Evolutionary conservation across 1,284 basidiomycete species (phyloP).

Genomic region (Papiliotrema terrestris): DNA sequence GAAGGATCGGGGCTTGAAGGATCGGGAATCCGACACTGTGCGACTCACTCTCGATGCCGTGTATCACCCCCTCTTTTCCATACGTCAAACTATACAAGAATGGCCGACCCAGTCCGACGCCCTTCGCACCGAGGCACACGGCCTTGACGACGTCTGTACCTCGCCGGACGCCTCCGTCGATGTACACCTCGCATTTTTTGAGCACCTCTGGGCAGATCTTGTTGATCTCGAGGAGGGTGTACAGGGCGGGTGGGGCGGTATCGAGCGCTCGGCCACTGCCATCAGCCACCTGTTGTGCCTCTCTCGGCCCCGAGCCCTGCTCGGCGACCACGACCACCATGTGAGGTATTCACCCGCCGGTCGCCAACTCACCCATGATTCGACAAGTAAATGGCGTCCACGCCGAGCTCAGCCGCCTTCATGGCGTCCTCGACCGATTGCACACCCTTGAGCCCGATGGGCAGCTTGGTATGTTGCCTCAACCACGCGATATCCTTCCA

Average conservation of each 20-base stretch:
- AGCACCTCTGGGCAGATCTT: slow-evolving; percentile 48
- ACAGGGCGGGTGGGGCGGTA: slow-evolving; percentile 49
- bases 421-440: slow-evolving; percentile 50
- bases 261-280: slow-evolving; percentile 38
- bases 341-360: no score
- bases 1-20: no score
- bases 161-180: slow-evolving; percentile 52
- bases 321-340: no score
- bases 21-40: no score
- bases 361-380: slow-evolving; percentile 51
- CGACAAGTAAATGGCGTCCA: slow-evolving; percentile 49
- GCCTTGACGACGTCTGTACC: slow-evolving; percentile 54
- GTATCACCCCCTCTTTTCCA: slow-evolving; percentile 49
- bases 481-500: slow-evolving; percentile 49
- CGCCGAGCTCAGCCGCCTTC: slow-evolving; percentile 46
- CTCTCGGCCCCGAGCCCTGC: no score
- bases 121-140: slow-evolving; percentile 52
- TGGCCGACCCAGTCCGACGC: slow-evolving; percentile 50
- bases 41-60: slow-evolving; percentile 50
- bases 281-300: not conserved
- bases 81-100: slow-evolving; percentile 51
- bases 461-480: slow-evolving; percentile 39
- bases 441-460: slow-evolving; percentile 49
- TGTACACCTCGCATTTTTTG: slow-evolving; percentile 45
- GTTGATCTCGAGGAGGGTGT: slow-evolving; percentile 49